Evolutionary conservation across 495 filamentous ascomycete species (phyloP).

Genomic region (Podospora appendiculata): DNA sequence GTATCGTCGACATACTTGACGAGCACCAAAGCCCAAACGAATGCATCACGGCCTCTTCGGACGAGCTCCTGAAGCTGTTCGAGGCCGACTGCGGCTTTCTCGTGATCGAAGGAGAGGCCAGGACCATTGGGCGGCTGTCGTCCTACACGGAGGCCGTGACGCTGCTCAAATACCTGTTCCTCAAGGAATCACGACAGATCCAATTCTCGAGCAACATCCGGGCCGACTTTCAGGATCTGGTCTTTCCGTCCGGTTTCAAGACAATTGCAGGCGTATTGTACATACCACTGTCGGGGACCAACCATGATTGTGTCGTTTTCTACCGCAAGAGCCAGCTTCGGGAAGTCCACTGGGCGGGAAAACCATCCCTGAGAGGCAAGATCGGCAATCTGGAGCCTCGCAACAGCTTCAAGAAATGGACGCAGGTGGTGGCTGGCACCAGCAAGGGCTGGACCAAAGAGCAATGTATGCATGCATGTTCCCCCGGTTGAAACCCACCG

Average conservation of each 20-base stretch:
- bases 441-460: conserved; percentile 59
- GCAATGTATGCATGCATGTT: conserved; percentile 16
- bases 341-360: conserved; percentile 79
- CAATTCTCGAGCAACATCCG: conserved; percentile 60
- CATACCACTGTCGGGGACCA: conserved; percentile 62
- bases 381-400: conserved; percentile 58
- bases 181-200: conserved; percentile 58
- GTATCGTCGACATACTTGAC: conserved; percentile 60
- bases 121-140: conserved; percentile 60
- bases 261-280: conserved; percentile 66
- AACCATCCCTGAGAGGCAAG: conserved; percentile 59
- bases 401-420: conserved; percentile 62
- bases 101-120: conserved; percentile 71
- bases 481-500: no score
- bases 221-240: conserved; percentile 66
- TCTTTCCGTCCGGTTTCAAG: conserved; percentile 63
- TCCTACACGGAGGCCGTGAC: conserved; percentile 68
- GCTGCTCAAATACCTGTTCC: conserved; percentile 67
- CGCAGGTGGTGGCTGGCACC: conserved; percentile 56
- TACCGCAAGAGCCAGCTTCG: conserved; percentile 64
- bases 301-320: conserved; percentile 75
- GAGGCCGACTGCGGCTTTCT: conserved; percentile 74
- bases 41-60: conserved; percentile 77
- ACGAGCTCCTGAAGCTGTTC: conserved; percentile 71
- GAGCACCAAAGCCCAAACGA: conserved; percentile 68